Conservation (phyloP, 2,329 filamentous ascomycete genomes). For the Colletotrichum somersetense region DNA sequence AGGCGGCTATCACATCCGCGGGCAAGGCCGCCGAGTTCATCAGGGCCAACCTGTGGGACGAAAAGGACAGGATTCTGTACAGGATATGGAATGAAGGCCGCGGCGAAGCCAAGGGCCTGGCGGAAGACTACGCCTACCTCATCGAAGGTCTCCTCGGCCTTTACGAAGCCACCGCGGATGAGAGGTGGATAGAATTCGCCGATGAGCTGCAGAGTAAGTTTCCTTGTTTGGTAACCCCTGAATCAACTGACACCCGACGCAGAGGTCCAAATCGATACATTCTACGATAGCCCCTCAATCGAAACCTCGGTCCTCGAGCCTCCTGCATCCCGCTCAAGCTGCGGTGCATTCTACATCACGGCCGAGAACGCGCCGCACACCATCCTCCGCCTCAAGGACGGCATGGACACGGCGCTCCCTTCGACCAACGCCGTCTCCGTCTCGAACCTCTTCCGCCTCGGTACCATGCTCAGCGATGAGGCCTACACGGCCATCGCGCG, state of each 20-base stretch:
- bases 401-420: constrained; percentile 92
- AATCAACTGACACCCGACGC: constrained; percentile 34
- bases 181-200: constrained; percentile 82
- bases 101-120: constrained; percentile 79
- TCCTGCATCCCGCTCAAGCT: constrained; percentile 56
- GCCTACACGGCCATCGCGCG: constrained; percentile 74
- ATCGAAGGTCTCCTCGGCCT: constrained; percentile 86
- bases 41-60: constrained; percentile 78
- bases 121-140: constrained; percentile 94
- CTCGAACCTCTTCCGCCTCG: constrained; percentile 86
- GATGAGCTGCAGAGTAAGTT: constrained; percentile 79
- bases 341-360: constrained; percentile 81
- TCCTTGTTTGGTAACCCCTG: neutral
- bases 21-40: constrained; percentile 79
- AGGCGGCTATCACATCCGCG: constrained; percentile 74
- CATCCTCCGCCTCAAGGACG: constrained; percentile 91
- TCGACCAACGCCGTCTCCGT: constrained; percentile 91
- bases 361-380: constrained; percentile 72
- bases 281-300: constrained; percentile 73
- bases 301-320: constrained; percentile 47
- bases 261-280: constrained; percentile 80
- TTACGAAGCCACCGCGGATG: constrained; percentile 85
- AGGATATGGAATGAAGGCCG: constrained; percentile 78
- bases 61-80: constrained; percentile 71
- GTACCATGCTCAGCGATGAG: constrained; percentile 75